phyloP scores from a whole-genome alignment of 345 rosid genomes.

The Anastatica hierochuntica region DNA sequence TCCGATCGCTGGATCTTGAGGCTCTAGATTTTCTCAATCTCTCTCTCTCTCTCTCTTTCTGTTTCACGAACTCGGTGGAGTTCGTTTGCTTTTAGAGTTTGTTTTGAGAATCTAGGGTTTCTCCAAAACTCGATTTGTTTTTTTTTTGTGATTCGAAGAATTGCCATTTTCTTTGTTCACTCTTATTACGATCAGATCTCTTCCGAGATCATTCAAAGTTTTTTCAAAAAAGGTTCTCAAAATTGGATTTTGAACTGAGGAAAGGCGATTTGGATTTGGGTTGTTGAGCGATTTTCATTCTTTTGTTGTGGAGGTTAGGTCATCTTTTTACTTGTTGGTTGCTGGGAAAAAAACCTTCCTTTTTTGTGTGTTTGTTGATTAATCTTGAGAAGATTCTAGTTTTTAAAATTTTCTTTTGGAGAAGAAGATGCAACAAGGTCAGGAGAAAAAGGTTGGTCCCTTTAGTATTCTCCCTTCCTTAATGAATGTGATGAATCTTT shows the following conservation, averaged over 20 bases:
- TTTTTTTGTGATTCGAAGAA: conserved; percentile 13
- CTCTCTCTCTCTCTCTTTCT: background rate
- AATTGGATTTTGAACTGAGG: background rate
- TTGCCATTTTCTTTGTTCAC: conserved; percentile 18
- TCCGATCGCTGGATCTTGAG: conserved; percentile 21
- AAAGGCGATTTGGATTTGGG: conserved; percentile 3
- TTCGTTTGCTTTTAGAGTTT: background rate
- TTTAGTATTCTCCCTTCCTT: background rate
- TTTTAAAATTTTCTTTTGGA: conserved; percentile 1
- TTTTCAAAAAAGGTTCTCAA: background rate
- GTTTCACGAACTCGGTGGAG: background rate
- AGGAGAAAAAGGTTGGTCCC: conserved; percentile 26
- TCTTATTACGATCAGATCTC: conserved; percentile 1
- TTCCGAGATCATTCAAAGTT: background rate
- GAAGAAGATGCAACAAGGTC: conserved; percentile 40
- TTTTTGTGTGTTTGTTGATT: background rate
- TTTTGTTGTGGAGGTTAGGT: background rate
- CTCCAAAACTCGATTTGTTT: conserved; percentile 3
- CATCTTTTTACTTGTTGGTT: conserved; percentile 13
- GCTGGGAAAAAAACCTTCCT: background rate
- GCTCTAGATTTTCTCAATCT: conserved; percentile 15
- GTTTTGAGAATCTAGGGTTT: conserved; percentile 16
- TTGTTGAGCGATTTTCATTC: conserved; percentile 10
- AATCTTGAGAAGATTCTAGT: background rate
- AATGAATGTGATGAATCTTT: background rate